Evolutionary conservation across 2,329 filamentous ascomycete genomes (phyloP), one percentile per base, ranked within the genome.

Genomic region (Whalleya microplaca): DNA sequence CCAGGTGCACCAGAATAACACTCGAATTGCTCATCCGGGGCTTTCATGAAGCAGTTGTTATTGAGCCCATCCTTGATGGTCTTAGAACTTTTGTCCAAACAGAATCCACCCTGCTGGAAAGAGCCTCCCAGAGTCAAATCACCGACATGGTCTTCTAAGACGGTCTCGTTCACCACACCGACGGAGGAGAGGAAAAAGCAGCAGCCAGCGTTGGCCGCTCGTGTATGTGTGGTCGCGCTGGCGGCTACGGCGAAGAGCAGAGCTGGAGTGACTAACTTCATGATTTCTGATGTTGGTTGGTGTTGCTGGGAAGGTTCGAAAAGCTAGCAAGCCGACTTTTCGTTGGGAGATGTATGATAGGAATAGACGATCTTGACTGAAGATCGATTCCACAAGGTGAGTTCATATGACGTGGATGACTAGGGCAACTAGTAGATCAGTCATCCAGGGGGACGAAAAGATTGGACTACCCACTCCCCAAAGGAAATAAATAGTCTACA

Each of bases 31-130:
- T 66, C 53, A 6, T 50, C 49, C 7, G 66, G 66, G 16, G 27
- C 55, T 40, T 61, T 58, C 63, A 70, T 68, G 53, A 67, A 70
- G 62, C 69, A 71, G 21, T 63, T 64, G 41, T 70, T 63, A 7
- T 62, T 63, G 5, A 66, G 56, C 14, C 44, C 23, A 48, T 70
- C 69, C 32, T 63, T 51, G 50, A 71, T 59, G 12, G 64, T 68
- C 41, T 63, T 63, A 6, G 58, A 56, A 12, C 51, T 55, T 48
- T 57, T 56, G 37, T 69, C 61, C 5, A 69, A 51, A 37, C 67
- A 69, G 51, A 71, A 70, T 1, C 59, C 61, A 42, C 62, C 67
- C 45, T 69, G 62, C 20, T 69, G 68, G 29, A 67, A 70, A 42
- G 62, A 48, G 12, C 66, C 65, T 2, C 66, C 68, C 1, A 70